Evolutionary conservation across 2,329 filamentous ascomycete species (phyloP), one percentile per base, ranked within the genome.

Genomic region (Monilinia fructigena): DNA sequence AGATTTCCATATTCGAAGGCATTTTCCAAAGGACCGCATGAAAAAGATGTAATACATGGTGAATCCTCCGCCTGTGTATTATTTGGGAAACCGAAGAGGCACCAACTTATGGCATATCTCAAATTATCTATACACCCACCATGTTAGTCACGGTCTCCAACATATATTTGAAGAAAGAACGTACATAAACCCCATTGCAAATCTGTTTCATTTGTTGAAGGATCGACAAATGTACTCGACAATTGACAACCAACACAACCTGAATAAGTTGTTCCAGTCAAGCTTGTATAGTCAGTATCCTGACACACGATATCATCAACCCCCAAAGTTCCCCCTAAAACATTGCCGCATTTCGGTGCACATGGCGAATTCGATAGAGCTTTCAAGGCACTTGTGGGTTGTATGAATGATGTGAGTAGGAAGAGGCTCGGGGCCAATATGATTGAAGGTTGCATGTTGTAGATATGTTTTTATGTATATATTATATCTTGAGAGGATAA

Each of bases 151-250:
- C 35, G 16, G 18, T 35, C 35, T 12, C n/a, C 42, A 23, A 35
- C 35, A 66, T 40, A 26, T 0, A 40, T 42, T n/a, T 5, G 12
- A 28, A 52, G 50, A 50, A 58, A 55, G 11, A 20, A 79, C 85
- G 72, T 76, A 88, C 85, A 88, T 20, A 88, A 75, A 61, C 82
- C 77, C 68, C 79, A 82, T 69, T 85, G 79, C 14, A 83, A 76
- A 70, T 89, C 86, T 0, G 85, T 82, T 66, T 81, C 70, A 18
- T 79, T 79, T 23, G 77, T 73, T 7, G 72, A 63, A 7, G 73
- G 76, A 69, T 76, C 74, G 1, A 76, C 71, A 70, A 81, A 86
- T 5, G 76, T 75, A 75, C 86, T 88, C 1, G 72, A 74, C 20
- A 76, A 62, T 65, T 75, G 70, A 55, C 74, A 76, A n/a, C 65